These are phyloP conservation scores for Boletus vinaceobasis DNA, from an alignment of 768 basidiomycete genomes.

Conservation along the genomic window DNA sequence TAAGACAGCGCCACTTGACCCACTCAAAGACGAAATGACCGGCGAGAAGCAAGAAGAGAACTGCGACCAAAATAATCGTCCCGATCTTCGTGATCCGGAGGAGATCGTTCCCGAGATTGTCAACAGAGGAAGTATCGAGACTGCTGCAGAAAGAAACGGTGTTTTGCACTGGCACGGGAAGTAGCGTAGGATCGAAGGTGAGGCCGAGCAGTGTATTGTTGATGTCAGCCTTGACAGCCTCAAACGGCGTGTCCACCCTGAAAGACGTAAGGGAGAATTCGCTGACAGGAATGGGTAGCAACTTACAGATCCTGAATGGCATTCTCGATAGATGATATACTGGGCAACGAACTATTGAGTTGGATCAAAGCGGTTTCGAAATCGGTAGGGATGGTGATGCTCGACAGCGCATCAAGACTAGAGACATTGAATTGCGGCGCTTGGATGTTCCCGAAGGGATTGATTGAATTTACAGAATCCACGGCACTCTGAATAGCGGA, in stretches of 20 bases:
- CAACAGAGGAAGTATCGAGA: slow-evolving; percentile 81
- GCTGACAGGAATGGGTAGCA: not conserved
- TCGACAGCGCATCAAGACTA: slow-evolving; percentile 66
- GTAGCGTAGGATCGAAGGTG: slow-evolving; percentile 62
- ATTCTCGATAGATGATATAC: slow-evolving; percentile 69
- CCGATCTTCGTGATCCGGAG: slow-evolving; percentile 77
- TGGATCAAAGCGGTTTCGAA: slow-evolving; percentile 70
- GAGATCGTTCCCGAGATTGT: slow-evolving; percentile 80
- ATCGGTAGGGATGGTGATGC: slow-evolving; percentile 74
- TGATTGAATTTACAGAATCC: slow-evolving; percentile 68
- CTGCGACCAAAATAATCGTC: slow-evolving; percentile 64
- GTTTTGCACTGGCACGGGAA: slow-evolving; percentile 75
- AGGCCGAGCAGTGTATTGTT: slow-evolving; percentile 80
- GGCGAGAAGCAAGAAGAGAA: slow-evolving; percentile 70
- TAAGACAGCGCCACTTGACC: slow-evolving; percentile 81
- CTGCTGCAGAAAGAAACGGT: slow-evolving; percentile 70
- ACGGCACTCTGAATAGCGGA: slow-evolving; percentile 61
- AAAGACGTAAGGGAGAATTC: not conserved
- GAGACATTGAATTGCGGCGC: slow-evolving; percentile 75
- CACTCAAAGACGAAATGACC: slow-evolving; percentile 78
- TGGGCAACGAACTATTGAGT: slow-evolving; percentile 80
- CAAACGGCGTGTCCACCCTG: slow-evolving; percentile 85
- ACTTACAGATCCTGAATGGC: slow-evolving; percentile 66
- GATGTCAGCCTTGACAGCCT: slow-evolving; percentile 82
- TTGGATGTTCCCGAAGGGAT: slow-evolving; percentile 66